Conservation (phyloP, 768 basidiomycete species). For the Grammothele lineata region DNA sequence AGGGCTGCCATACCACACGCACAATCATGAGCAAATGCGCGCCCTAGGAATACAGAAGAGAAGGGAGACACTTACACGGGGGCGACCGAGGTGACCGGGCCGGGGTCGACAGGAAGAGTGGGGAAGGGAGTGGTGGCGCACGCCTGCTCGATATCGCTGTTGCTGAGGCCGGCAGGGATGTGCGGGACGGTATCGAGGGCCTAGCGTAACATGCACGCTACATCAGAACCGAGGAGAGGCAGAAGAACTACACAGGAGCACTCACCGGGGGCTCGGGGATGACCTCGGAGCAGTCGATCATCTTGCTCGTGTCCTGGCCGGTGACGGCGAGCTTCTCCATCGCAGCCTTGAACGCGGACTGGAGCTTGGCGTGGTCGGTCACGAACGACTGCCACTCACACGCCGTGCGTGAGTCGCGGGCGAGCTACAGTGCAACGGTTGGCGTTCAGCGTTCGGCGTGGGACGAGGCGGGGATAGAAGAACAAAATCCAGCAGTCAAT, state of each 20-base stretch:
- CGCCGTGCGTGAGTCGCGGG: constrained; percentile 27
- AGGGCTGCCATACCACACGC: neutral
- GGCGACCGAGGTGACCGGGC: constrained; percentile 4
- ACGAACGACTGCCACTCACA: constrained; percentile 28
- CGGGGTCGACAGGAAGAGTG: constrained; percentile 4
- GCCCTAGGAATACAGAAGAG: constrained; percentile 10
- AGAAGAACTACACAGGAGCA: neutral
- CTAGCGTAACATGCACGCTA: neutral
- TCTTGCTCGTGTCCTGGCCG: constrained; percentile 14
- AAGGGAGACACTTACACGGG: constrained; percentile 5
- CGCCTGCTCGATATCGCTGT: constrained; percentile 5
- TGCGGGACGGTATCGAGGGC: constrained; percentile 2
- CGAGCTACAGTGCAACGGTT: constrained; percentile 8
- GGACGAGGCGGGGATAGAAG: no score
- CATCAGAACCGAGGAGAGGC: no score
- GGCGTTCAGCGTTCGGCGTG: neutral
- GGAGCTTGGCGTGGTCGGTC: constrained; percentile 19
- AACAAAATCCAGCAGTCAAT: no score
- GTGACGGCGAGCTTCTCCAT: constrained; percentile 23
- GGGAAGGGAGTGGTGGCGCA: constrained; percentile 4
- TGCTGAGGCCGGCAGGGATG: constrained; percentile 7
- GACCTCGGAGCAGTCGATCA: constrained; percentile 24
- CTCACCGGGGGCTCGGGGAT: constrained; percentile 13
- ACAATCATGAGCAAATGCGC: constrained; percentile 3
- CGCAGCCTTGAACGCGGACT: constrained; percentile 16